Conservation (phyloP, 75 land plant genomes). For the Isoetes taiwanensis region DNA sequence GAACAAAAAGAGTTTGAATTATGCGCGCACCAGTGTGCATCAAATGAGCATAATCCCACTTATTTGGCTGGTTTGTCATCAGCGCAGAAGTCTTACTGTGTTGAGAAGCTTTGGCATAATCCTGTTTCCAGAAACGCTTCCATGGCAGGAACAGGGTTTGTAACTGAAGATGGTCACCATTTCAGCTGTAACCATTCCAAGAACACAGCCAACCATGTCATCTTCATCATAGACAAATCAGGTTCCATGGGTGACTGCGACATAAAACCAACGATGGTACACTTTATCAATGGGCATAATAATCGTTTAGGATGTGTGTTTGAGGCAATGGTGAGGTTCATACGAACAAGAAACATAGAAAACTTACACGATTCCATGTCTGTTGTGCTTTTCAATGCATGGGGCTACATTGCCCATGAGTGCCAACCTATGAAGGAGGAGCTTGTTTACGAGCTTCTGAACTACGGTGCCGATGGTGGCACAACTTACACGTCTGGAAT, state of each 20-base stretch:
- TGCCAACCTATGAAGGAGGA: conserved; percentile 1
- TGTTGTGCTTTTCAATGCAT: conserved; percentile 13
- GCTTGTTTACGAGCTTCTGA: conserved; percentile 14
- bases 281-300: neutral
- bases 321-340: conserved; percentile 21
- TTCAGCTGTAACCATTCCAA: conserved; percentile 23
- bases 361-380: conserved; percentile 7
- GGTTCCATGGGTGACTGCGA: conserved; percentile 15
- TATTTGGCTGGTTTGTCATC: neutral
- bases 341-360: neutral
- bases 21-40: neutral
- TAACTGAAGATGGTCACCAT: conserved; percentile 26
- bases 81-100: conserved; percentile 12
- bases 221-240: conserved; percentile 30
- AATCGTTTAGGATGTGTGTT: conserved; percentile 17
- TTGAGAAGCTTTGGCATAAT: conserved; percentile 24
- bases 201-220: conserved; percentile 20
- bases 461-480: neutral
- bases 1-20: conserved; percentile 15
- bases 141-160: conserved; percentile 7
- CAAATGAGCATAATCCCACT: conserved; percentile 5
- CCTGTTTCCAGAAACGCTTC: conserved; percentile 11
- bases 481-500: conserved; percentile 14
- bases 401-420: neutral
- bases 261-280: conserved; percentile 18